Percentiles rank a stretch among this genome's conserved stretches.
Evolutionary conservation across 169 alveolate species (phyloP).

Genomic region (Babesia ovis): DNA sequence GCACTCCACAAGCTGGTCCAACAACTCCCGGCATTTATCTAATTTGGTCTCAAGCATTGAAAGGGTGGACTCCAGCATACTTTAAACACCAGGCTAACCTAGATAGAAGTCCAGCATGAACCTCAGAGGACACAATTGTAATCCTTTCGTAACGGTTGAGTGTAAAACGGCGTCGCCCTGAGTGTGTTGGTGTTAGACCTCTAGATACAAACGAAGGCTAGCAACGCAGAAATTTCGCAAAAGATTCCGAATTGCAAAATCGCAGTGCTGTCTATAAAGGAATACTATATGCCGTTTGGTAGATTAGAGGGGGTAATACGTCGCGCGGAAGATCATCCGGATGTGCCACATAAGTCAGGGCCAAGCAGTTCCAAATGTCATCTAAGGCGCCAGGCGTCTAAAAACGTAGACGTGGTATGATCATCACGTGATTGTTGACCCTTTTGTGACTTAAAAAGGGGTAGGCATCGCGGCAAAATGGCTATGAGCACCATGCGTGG

Average conservation of each 20-base stretch:
- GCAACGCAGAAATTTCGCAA: not conserved
- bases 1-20: slow-evolving; percentile 36
- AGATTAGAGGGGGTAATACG: not conserved
- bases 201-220: not conserved
- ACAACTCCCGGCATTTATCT: slow-evolving; percentile 11
- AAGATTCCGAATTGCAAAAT: not conserved
- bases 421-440: not conserved
- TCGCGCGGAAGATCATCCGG: not conserved
- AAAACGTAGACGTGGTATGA: not conserved
- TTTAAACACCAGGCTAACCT: not conserved
- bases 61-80: slow-evolving; percentile 21
- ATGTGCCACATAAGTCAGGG: slow-evolving; percentile 41
- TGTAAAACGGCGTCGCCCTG: not conserved
- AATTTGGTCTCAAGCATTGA: slow-evolving; percentile 15
- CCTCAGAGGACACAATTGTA: not conserved
- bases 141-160: not conserved
- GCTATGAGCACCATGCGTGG: slow-evolving; percentile 41
- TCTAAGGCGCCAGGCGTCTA: not conserved
- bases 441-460: not conserved
- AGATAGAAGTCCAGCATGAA: not conserved
- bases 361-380: not conserved
- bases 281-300: not conserved
- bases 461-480: slow-evolving; percentile 3
- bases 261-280: not conserved
- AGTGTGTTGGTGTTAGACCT: not conserved